These are phyloP conservation scores for Cladophialophora exuberans DNA, from an alignment of 2,329 filamentous ascomycete genomes.

Conservation along the genomic window DNA sequence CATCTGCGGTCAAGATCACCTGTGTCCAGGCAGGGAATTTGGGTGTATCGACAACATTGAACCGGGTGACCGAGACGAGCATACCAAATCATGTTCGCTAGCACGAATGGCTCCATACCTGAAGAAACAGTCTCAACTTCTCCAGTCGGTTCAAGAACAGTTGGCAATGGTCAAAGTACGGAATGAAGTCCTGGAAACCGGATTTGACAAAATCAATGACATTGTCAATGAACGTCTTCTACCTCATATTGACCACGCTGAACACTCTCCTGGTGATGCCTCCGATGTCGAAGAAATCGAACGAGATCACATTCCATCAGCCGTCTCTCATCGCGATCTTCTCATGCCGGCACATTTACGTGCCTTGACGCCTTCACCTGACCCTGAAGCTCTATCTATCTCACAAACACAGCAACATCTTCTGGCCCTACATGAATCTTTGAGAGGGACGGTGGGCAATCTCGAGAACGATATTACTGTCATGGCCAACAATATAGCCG, in stretches of 20 bases:
- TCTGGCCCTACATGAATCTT: constrained; percentile 60
- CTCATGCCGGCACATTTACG: constrained; percentile 31
- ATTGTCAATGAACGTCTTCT: constrained; percentile 28
- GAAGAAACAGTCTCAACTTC: constrained; percentile 46
- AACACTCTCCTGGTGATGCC: constrained; percentile 21
- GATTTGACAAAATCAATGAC: constrained; percentile 45
- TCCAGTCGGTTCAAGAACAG: constrained; percentile 49
- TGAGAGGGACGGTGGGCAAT: constrained; percentile 60
- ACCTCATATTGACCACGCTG: constrained; percentile 21
- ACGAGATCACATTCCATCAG: constrained; percentile 27
- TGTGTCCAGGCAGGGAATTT: constrained; percentile 37
- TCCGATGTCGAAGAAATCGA: constrained; percentile 33
- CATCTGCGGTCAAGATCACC: constrained; percentile 31
- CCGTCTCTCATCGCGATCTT: constrained; percentile 23
- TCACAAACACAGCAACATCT: constrained; percentile 56
- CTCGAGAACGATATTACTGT: constrained; percentile 27
- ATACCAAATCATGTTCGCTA: constrained; percentile 55
- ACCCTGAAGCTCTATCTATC: constrained; percentile 40
- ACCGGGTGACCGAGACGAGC: constrained; percentile 43
- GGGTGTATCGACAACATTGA: constrained; percentile 47
- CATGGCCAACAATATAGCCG: constrained; percentile 50
- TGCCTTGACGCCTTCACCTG: constrained; percentile 33
- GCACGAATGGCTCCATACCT: constrained; percentile 51
- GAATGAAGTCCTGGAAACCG: constrained; percentile 52
- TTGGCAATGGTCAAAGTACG: constrained; percentile 49